phyloP scores from a whole-genome alignment of 2,329 filamentous ascomycete genomes.

The Myriosclerotinia duriaeana region DNA sequence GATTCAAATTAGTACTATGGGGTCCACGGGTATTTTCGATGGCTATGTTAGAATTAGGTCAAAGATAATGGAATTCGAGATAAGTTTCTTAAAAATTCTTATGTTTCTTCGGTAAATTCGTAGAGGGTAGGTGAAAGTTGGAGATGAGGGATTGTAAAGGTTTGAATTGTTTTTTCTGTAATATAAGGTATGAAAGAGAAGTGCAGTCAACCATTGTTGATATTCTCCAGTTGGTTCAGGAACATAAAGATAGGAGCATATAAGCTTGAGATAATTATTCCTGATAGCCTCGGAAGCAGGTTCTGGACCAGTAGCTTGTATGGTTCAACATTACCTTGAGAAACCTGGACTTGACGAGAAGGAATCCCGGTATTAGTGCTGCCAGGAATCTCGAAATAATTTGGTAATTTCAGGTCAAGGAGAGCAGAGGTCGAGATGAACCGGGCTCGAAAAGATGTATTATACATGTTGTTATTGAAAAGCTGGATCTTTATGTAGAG shows the following conservation, averaged over 20 bases:
- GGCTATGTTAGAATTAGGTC: no score
- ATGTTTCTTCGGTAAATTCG: no score
- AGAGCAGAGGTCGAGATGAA: not conserved
- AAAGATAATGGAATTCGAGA: no score
- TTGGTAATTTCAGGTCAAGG: rapidly evolving
- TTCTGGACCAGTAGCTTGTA: not conserved
- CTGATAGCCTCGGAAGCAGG: not conserved
- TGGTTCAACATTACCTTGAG: not conserved
- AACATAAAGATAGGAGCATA: not conserved
- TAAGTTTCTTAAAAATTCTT: no score
- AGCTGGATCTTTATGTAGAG: not conserved
- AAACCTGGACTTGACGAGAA: not conserved
- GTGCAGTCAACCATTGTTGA: not conserved
- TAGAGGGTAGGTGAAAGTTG: not conserved
- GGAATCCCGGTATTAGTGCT: not conserved
- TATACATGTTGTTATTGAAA: not conserved
- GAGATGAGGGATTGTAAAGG: not conserved
- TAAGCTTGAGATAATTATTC: not conserved
- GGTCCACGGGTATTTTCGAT: no score
- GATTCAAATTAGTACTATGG: no score
- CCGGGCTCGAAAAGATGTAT: not conserved
- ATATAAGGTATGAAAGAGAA: not conserved
- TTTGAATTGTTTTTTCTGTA: not conserved
- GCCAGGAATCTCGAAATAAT: not conserved
- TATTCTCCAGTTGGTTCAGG: not conserved